Evolutionary conservation across 1,139 yeast genomes (phyloP), one percentile per base, ranked within the genome.

Genomic region (Kodamaea anthophila): DNA sequence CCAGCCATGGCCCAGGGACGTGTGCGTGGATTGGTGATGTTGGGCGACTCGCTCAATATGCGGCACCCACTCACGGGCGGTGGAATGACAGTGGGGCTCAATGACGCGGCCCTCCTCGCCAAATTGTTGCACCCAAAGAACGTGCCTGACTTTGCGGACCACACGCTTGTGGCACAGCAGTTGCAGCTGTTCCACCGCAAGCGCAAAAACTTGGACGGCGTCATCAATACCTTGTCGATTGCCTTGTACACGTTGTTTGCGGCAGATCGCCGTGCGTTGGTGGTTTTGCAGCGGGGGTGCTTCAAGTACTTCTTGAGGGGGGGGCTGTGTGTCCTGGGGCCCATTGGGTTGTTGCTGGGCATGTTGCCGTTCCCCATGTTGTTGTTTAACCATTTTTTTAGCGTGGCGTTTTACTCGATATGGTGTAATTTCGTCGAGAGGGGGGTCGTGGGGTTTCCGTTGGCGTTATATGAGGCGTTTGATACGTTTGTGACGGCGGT

Each of bases 51-150:
- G 2, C 69, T 88, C 48, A 91, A 91, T 55, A 91, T 91, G 96
- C 74, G 99, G 52, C 99, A 91, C 55, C 99, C 99, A 12, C 70
- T 91, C 40, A 91, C 98, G 1, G 99, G 99, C 26, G 98, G 98
- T 36, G 99, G 99, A 37, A 91, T 91, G 99, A 88, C 97, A 8
- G 98, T 91, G 25, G 97, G 96, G 1, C 65, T 93, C 38, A 83
- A 78, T 50, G 99, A 91, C 52, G 91, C 88, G 5, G 86, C 70
- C 11, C 53, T 82, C 36, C 60, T 83, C 44, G 71, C 83, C 15
- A 69, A 67, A 39, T 57, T 80, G 21, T 60, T 86, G 29, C 72
- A 77, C 18, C 75, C 81, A 28, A 51, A 66, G 30, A 43, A 63
- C 29, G 77, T 82, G 10, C 68, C 72, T 12, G 79, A 76, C 37